These are phyloP conservation scores for Mesembryanthemum crystallinum DNA, from an alignment of 148 eudicot species.

Conservation along the genomic window DNA sequence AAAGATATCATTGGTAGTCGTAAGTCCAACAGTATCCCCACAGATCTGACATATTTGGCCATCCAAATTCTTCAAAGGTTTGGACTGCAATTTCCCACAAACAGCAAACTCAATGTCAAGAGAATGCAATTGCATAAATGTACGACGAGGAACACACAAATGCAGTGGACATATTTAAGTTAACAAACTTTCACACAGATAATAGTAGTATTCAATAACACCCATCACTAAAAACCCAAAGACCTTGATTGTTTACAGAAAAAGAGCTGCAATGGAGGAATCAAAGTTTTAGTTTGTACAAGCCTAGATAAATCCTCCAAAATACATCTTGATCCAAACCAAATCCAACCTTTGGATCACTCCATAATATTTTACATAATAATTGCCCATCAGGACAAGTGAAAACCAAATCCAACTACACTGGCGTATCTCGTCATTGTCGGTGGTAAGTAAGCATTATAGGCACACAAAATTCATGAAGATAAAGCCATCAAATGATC, in stretches of 20 bases:
- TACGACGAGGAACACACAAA: neutral
- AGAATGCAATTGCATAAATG: neutral
- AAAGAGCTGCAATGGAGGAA: neutral
- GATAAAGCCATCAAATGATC: neutral
- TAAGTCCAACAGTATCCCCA: conserved; percentile 61
- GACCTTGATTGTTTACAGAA: neutral
- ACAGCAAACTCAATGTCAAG: conserved; percentile 4
- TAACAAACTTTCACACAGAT: neutral
- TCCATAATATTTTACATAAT: neutral
- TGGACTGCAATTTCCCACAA: conserved; percentile 44
- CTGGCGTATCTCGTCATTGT: too few species aligned
- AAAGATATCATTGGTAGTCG: conserved; percentile 49
- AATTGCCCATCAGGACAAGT: neutral
- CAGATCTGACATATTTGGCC: conserved; percentile 77
- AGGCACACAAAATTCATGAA: neutral
- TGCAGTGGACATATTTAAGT: neutral
- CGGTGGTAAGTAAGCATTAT: neutral
- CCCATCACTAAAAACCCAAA: neutral
- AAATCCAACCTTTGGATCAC: neutral
- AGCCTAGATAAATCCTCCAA: neutral
- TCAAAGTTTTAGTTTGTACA: neutral
- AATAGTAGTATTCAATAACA: neutral
- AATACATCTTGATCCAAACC: neutral
- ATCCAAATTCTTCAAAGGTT: conserved; percentile 55
- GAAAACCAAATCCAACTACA: neutral